A percentile compares a stretch with the other conserved stretches of the same genome.
Evolutionary conservation across 2,329 filamentous ascomycete genomes (phyloP).

Genomic region (Fusarium cyanostomum): DNA sequence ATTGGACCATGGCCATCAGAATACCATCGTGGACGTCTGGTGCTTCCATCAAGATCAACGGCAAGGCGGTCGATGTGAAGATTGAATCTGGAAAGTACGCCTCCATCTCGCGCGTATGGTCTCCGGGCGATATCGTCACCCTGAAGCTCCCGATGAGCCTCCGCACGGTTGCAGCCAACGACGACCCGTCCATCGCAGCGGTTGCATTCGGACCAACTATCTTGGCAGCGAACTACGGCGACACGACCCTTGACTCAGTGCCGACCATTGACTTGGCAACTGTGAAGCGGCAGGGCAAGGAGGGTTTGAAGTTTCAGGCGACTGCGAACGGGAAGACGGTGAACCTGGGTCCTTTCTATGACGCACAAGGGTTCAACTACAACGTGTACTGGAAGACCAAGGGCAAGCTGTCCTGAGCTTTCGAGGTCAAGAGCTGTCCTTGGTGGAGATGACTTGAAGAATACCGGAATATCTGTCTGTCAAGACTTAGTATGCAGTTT

Average conservation of each 20-base stretch:
- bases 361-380: conserved; percentile 54
- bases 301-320: conserved; percentile 46
- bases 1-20: conserved; percentile 53
- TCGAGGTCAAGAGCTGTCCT: background rate
- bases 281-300: conserved; percentile 36
- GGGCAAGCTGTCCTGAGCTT: conserved; percentile 9
- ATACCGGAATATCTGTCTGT: too few relatives aligned
- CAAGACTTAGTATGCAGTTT: too few relatives aligned
- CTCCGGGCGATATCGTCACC: conserved; percentile 53
- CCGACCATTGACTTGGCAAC: conserved; percentile 46
- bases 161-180: conserved; percentile 56
- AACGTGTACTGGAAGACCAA: conserved; percentile 52
- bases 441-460: too few relatives aligned
- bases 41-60: conserved; percentile 55
- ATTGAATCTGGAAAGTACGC: conserved; percentile 53
- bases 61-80: conserved; percentile 40
- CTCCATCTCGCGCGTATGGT: conserved; percentile 53
- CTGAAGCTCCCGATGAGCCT: conserved; percentile 58
- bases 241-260: conserved; percentile 30
- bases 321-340: conserved; percentile 46
- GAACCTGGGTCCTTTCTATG: conserved; percentile 51
- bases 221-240: conserved; percentile 57
- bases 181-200: conserved; percentile 54
- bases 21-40: conserved; percentile 57
- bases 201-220: conserved; percentile 59